Percentiles rank a stretch among this genome's conserved stretches.
Evolutionary conservation across 1,284 basidiomycete species (phyloP).

Genomic region (Moniliophthora roreri): DNA sequence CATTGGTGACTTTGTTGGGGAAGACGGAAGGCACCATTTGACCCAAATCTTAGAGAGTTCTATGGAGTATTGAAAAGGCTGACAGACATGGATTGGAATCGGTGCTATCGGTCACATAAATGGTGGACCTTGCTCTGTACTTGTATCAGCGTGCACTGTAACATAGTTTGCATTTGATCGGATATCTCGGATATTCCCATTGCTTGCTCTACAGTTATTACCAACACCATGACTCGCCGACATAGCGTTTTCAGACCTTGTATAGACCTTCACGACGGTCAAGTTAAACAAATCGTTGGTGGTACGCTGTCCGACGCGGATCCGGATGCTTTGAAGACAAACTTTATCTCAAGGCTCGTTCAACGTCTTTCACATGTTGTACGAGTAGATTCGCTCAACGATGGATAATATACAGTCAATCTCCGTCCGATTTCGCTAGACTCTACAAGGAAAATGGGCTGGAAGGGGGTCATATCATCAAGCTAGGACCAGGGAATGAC

Average conservation of each 20-base stretch:
- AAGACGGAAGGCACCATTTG: slow-evolving; percentile 79
- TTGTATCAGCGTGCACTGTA: background rate
- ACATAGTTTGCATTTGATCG: too few relatives aligned
- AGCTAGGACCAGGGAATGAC: slow-evolving; percentile 91
- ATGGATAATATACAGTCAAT: slow-evolving; percentile 52
- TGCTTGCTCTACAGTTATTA: too few relatives aligned
- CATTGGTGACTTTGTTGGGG: slow-evolving; percentile 76
- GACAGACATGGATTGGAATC: background rate
- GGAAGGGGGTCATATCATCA: slow-evolving; percentile 93
- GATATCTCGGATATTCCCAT: too few relatives aligned
- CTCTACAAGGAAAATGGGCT: slow-evolving; percentile 76
- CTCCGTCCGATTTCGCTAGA: slow-evolving; percentile 78
- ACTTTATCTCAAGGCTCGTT: slow-evolving; percentile 88
- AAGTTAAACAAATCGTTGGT: slow-evolving; percentile 99
- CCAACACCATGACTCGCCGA: slow-evolving; percentile 17
- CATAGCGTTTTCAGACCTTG: slow-evolving; percentile 82
- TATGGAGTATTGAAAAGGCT: slow-evolving; percentile 56
- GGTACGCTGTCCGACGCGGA: slow-evolving; percentile 80
- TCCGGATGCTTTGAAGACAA: slow-evolving; percentile 75
- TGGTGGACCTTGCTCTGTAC: background rate
- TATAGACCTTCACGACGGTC: slow-evolving; percentile 93
- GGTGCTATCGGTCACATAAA: background rate
- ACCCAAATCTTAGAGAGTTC: slow-evolving; percentile 75
- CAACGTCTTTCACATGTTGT: background rate
- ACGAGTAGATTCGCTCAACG: background rate